Base-by-base conservation (phyloP, 2,329 filamentous ascomycete genomes). In the Colletotrichum spinosum region DNA sequence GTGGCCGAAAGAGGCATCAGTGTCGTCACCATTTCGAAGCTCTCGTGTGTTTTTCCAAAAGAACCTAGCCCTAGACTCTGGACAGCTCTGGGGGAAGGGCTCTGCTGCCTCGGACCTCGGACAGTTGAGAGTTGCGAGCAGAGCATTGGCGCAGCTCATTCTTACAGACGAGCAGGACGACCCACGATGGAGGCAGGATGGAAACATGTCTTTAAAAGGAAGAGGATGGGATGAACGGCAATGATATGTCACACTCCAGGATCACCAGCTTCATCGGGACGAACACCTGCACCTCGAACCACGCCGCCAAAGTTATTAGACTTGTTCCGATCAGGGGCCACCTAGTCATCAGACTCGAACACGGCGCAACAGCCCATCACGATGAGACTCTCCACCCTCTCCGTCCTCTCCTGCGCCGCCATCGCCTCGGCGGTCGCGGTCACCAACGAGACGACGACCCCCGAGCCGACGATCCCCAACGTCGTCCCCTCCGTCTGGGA, bases 401-500 rank as follows among this genome's bases (percentile, higher is more conserved):
- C 63, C 38, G 25, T 64, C 37, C 50, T 69, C 41, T 56, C 61
- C 44, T 50, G 56, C 44, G 52, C 65, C 42, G 59, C 65, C 38
- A 50, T 63, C 13, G 57, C 60, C 17, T 51, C 63, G 46, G 49
- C 68, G 12, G 67, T 57, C 13, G 64, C 67, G 1, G 45, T 41
- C 9, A 59, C 58, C 62, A 67, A 67, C 56, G 60, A 58, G 39
- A 56, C 59, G n/a, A 55, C 59, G 12, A 13, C 60, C 8, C 42
- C 63, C 33, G 25, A 59, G 10, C 48, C 53, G 2, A 15, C 41
- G 15, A 37, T 54, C 15, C 54, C 64, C 8, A 71, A 69, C 55
- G 73, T 72, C 34, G 71, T 75, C 8, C 73, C 73, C 9, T 70
- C 74, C 1, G 55, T 70, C 11, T 76, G 71, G 72, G 74, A 76